A percentile compares a stretch with the other conserved stretches of the same genome.
These are phyloP conservation scores for Fusarium sp. DNA, from an alignment of 2,329 filamentous ascomycete species.

Conservation along the genomic window DNA sequence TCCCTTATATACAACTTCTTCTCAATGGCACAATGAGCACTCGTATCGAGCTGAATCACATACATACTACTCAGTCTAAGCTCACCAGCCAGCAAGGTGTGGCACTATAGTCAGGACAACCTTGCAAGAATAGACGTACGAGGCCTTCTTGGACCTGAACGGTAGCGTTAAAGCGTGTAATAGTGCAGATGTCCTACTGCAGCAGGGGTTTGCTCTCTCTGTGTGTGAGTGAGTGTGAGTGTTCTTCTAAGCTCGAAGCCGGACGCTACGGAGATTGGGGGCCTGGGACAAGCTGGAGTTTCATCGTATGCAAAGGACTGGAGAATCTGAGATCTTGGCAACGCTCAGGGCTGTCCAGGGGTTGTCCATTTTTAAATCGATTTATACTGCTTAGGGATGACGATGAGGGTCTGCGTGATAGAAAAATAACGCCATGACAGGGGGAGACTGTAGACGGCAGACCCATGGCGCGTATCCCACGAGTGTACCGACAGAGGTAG, in stretches of 20 bases:
- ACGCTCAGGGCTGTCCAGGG: not conserved
- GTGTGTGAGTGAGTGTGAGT: no score
- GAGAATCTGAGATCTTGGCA: constrained; percentile 12
- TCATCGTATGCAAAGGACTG: constrained; percentile 17
- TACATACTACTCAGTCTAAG: not conserved
- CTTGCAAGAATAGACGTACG: constrained; percentile 15
- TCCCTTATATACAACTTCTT: constrained; percentile 30
- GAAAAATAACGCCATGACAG: no score
- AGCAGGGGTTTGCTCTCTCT: not conserved
- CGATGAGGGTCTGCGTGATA: not conserved
- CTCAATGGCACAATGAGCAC: not conserved
- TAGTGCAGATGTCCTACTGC: not conserved
- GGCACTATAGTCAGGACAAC: constrained; percentile 11
- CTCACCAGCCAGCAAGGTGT: constrained; percentile 1
- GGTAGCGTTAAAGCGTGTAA: not conserved
- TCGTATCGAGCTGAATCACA: constrained; percentile 5
- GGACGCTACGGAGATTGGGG: constrained; percentile 7
- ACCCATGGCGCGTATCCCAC: not conserved
- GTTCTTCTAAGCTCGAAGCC: not conserved
- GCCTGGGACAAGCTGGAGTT: not conserved
- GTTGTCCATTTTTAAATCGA: not conserved
- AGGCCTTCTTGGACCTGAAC: constrained; percentile 1
- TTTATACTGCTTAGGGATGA: not conserved
- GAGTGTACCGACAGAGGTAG: no score
- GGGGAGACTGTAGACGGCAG: not conserved